Evolutionary conservation across 176 grass and related monocot species (phyloP).

Genomic region (maize (Zea mays)): DNA sequence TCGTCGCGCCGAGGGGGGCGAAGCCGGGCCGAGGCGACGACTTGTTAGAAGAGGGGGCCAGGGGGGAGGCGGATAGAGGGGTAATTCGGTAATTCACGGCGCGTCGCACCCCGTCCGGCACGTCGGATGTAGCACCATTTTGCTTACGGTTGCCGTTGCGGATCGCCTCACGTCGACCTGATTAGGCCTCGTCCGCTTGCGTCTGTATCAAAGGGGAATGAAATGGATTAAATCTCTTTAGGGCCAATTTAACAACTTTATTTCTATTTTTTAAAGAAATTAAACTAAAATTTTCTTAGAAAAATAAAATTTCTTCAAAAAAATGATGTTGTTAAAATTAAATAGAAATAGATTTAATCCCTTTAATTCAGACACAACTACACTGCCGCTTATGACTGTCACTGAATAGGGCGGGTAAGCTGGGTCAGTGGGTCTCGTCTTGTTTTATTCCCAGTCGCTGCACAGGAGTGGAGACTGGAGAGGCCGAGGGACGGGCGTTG

Average conservation of each 20-base stretch:
- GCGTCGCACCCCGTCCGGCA: not conserved
- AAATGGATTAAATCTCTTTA: too few relatives aligned
- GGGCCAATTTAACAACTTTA: too few relatives aligned
- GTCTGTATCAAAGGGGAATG: too few relatives aligned
- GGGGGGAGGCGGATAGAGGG: not conserved
- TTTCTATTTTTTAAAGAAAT: too few relatives aligned
- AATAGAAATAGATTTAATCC: too few relatives aligned
- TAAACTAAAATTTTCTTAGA: too few relatives aligned
- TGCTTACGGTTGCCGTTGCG: conserved; percentile 2
- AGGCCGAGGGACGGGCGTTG: not conserved
- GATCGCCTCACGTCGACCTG: not conserved
- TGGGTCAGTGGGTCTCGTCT: too few relatives aligned
- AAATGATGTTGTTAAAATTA: too few relatives aligned
- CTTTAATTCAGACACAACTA: too few relatives aligned
- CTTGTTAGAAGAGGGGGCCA: conserved; percentile 22
- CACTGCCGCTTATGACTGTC: not conserved
- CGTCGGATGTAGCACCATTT: conserved; percentile 15
- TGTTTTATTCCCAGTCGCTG: not conserved
- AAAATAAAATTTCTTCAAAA: too few relatives aligned
- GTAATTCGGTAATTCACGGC: conserved; percentile 22
- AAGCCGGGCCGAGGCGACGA: conserved; percentile 46
- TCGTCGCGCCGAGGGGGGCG: conserved; percentile 39
- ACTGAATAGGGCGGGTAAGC: not conserved
- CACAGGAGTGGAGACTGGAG: too few relatives aligned
- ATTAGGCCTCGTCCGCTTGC: not conserved